Evolutionary conservation across 805 yeast species (phyloP).

Genomic region (Candida sanyiensis): DNA sequence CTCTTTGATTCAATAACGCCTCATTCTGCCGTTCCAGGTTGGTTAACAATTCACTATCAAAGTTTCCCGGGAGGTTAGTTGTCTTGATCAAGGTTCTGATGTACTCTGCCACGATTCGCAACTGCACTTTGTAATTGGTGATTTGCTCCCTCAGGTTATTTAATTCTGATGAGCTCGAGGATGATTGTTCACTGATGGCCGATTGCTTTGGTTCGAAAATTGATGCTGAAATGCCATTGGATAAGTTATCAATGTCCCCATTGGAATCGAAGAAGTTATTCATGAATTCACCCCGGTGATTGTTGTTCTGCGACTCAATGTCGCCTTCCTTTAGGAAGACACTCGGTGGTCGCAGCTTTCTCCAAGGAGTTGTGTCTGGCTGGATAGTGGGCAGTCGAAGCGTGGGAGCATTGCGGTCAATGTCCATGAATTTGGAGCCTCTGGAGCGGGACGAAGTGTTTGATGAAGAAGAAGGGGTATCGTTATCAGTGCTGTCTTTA

Average conservation of each 20-base stretch:
- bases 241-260: background rate
- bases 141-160: conserved; percentile 36
- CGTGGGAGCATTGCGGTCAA: conserved; percentile 24
- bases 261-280: conserved; percentile 21
- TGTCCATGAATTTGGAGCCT: conserved; percentile 19
- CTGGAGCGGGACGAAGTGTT: conserved; percentile 2
- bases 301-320: conserved; percentile 3
- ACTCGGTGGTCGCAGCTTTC: conserved; percentile 24
- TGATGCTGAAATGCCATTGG: conserved; percentile 18
- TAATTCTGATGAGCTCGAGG: conserved; percentile 25
- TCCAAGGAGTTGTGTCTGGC: conserved; percentile 35
- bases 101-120: conserved; percentile 29
- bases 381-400: conserved; percentile 30
- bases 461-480: background rate
- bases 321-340: conserved; percentile 10
- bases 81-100: conserved; percentile 18
- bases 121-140: conserved; percentile 35
- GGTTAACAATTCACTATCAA: conserved; percentile 21
- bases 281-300: conserved; percentile 12
- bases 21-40: conserved; percentile 21
- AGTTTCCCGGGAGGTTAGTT: conserved; percentile 18
- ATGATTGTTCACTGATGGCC: conserved; percentile 9
- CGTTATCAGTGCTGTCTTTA: background rate
- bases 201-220: conserved; percentile 15
- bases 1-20: conserved; percentile 14